Evolutionary conservation across 2,329 filamentous ascomycete genomes (phyloP), one percentile per base, ranked within the genome.

Genomic region (Aspergillus sp.): DNA sequence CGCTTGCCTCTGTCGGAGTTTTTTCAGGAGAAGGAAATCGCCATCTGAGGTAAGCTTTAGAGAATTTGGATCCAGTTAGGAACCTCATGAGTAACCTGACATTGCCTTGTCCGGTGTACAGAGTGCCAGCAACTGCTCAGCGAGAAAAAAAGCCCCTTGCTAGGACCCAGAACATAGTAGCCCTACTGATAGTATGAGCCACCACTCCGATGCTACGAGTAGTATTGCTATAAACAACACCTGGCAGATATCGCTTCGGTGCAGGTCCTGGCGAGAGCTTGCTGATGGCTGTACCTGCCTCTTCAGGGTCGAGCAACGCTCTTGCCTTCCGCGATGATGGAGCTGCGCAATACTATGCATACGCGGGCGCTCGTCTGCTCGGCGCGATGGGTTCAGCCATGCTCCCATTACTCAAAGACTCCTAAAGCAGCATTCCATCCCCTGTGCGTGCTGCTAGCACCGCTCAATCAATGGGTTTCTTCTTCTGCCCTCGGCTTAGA

Each of bases 401-500:
- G 15, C 11, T 7, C 25, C 25, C 15, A 9, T 13, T 25, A 51
- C 23, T 48, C 19, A 43, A 7, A 31, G 31, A 3, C 51, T 19
- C 46, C 13, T 17, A 46, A 23, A 47, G 47, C 50, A 25, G 45
- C 47, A 59, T 46, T 52, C 17, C 34, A 6, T 30, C 46, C 25
- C 4, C 34, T 15, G 19, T 22, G 34, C 4, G n/a, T 17, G 41
- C 34, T 22, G 25, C 38, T 41, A n/a, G 23, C 13, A 47, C 38
- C 15, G 13, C 58, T 45, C 55, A 47, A 74, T 38, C 55, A 49
- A 74, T 72, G 69, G 58, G 68, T 6, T 64, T 73, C 22, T 56
- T 73, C 45, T 55, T 66, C 23, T 74, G 72, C 50, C 71, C 69
- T 43, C 68, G 65, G 45, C 67, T 72, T 61, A 59, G 68, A 59